These are phyloP conservation scores for Debaryomyces tyrocola DNA, from an alignment of 805 yeast species.

Conservation along the genomic window DNA sequence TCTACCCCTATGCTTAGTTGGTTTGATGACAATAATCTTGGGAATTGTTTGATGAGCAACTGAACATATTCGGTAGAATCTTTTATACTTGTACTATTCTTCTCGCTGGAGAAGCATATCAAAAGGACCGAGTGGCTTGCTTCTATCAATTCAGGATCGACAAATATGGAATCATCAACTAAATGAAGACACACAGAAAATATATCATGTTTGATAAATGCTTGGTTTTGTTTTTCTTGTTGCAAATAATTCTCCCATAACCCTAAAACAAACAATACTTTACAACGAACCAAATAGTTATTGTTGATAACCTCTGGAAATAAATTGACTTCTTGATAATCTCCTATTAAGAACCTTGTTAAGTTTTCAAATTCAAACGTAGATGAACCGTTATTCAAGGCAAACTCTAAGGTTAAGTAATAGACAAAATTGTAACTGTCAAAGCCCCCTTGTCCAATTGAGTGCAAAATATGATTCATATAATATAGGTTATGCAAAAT, in stretches of 20 bases:
- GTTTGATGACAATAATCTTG: slow-evolving; percentile 47
- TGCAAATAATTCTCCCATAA: slow-evolving; percentile 48
- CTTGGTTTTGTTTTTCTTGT: slow-evolving; percentile 14
- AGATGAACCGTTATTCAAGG: slow-evolving; percentile 20
- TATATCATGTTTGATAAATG: slow-evolving; percentile 23
- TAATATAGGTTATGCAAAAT: slow-evolving; percentile 44
- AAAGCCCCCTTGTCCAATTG: slow-evolving; percentile 65
- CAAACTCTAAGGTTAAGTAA: slow-evolving; percentile 45
- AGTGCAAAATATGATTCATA: slow-evolving; percentile 47
- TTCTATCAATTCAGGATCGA: slow-evolving; percentile 45
- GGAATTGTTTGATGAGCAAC: slow-evolving; percentile 55
- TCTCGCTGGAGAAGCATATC: slow-evolving; percentile 31
- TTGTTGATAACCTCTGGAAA: slow-evolving; percentile 24
- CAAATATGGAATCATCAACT: slow-evolving; percentile 22
- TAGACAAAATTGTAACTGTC: slow-evolving; percentile 63
- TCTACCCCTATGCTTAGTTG: slow-evolving; percentile 61
- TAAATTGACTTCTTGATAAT: slow-evolving; percentile 33
- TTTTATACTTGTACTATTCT: slow-evolving; percentile 14
- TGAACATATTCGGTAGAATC: slow-evolving; percentile 41
- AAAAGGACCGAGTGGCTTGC: slow-evolving; percentile 61
- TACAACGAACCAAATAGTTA: slow-evolving; percentile 32
- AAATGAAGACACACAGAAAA: slow-evolving; percentile 33
- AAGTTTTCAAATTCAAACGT: slow-evolving; percentile 28
- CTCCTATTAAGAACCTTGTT: slow-evolving; percentile 32
- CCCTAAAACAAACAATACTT: slow-evolving; percentile 46